Evolutionary conservation across 768 basidiomycete species (phyloP).

Genomic region (Boletus subcaerulescens): DNA sequence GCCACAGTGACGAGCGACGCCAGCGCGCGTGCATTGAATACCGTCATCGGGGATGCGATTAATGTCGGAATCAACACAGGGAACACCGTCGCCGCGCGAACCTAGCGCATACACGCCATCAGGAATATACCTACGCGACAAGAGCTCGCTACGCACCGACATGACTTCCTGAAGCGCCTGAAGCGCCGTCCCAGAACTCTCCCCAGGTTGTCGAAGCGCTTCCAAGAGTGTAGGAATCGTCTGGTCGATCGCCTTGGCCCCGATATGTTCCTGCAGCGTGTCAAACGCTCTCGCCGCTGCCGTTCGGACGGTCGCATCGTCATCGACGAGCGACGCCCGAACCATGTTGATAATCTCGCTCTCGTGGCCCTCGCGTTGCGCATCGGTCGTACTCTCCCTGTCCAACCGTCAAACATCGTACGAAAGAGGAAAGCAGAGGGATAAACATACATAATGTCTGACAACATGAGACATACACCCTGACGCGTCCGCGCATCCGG

Average conservation of each 20-base stretch:
- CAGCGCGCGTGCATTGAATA: slow-evolving; percentile 92
- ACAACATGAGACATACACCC: slow-evolving; percentile 85
- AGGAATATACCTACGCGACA: background rate
- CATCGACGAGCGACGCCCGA: slow-evolving; percentile 82
- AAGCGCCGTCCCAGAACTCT: slow-evolving; percentile 91
- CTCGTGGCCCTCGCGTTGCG: slow-evolving; percentile 84
- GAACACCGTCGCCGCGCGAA: slow-evolving; percentile 94
- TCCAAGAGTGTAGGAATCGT: slow-evolving; percentile 94
- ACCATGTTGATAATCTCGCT: slow-evolving; percentile 85
- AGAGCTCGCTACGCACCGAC: slow-evolving; percentile 52
- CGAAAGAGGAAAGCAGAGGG: background rate
- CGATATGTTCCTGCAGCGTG: slow-evolving; percentile 87
- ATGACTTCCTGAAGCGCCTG: slow-evolving; percentile 93
- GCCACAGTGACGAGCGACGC: slow-evolving; percentile 92
- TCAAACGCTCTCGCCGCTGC: slow-evolving; percentile 92
- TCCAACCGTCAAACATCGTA: background rate
- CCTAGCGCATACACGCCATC: slow-evolving; percentile 40
- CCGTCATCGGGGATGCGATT: slow-evolving; percentile 85
- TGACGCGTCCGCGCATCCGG: slow-evolving; percentile 64
- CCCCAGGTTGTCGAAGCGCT: slow-evolving; percentile 89
- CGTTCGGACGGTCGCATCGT: slow-evolving; percentile 77
- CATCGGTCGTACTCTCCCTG: slow-evolving; percentile 81
- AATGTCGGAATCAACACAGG: slow-evolving; percentile 94
- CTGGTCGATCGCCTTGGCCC: slow-evolving; percentile 89
- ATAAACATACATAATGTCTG: slow-evolving; percentile 75